Percentiles rank a stretch among this genome's conserved stretches.
phyloP scores from a whole-genome alignment of 2,329 filamentous ascomycete genomes.

The Ophiostoma quercus region DNA sequence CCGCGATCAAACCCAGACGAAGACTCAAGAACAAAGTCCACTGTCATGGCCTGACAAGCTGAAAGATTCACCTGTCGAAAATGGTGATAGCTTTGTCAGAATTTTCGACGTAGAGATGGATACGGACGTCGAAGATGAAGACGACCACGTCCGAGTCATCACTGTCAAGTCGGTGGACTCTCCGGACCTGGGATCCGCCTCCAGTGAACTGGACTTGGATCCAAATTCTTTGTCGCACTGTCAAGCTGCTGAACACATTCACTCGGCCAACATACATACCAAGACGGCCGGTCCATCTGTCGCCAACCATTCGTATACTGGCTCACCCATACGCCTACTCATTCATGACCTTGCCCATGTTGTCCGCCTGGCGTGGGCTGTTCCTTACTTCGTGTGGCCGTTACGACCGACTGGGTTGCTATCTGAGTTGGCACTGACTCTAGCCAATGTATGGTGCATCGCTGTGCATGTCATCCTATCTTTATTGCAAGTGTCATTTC shows the following conservation, averaged over 20 bases:
- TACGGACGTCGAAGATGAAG: neutral
- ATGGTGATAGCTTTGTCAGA: neutral
- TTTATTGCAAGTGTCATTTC: slow-evolving; percentile 55
- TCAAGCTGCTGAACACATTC: neutral
- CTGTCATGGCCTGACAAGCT: neutral
- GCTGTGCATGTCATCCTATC: slow-evolving; percentile 54
- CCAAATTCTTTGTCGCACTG: neutral
- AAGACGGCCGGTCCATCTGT: neutral
- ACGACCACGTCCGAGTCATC: neutral
- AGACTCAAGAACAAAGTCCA: neutral
- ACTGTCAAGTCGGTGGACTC: slow-evolving; percentile 3
- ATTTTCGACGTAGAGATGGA: neutral
- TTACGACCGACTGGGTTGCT: slow-evolving; percentile 49
- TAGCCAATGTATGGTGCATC: slow-evolving; percentile 53
- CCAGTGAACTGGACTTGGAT: no score
- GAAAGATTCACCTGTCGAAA: neutral
- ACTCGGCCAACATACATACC: neutral
- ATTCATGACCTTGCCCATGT: slow-evolving; percentile 52
- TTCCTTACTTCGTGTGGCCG: slow-evolving; percentile 60
- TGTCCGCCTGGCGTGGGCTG: slow-evolving; percentile 49
- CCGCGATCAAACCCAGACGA: neutral
- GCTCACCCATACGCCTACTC: slow-evolving; percentile 48
- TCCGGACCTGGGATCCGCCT: neutral
- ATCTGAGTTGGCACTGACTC: slow-evolving; percentile 59
- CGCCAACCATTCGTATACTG: slow-evolving; percentile 44